These are phyloP conservation scores for Fremontodendron californicum DNA, from an alignment of 345 rosid species.

Conservation along the genomic window DNA sequence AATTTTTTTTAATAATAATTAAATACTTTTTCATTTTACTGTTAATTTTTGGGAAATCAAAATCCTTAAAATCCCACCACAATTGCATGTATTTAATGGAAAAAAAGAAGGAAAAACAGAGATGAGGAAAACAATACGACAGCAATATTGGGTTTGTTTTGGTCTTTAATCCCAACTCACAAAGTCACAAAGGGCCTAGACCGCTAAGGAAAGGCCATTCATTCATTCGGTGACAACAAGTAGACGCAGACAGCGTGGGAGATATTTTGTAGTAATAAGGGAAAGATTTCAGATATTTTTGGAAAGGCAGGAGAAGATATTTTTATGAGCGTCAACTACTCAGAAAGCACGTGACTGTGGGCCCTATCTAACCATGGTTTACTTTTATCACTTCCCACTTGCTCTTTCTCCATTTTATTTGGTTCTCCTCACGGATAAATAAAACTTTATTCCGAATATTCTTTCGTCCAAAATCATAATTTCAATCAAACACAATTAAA, in stretches of 20 bases:
- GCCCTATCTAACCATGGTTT: not conserved
- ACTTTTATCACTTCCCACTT: not conserved
- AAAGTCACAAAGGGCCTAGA: too few species aligned
- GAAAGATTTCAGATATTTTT: too few species aligned
- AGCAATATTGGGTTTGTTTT: not conserved
- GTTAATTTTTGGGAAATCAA: not conserved
- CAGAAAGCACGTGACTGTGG: constrained; percentile 5
- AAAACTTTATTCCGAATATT: too few species aligned
- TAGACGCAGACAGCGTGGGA: not conserved
- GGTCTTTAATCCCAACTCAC: not conserved
- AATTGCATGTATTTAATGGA: too few species aligned
- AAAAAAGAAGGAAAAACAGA: not conserved
- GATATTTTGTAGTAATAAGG: not conserved
- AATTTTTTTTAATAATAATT: too few species aligned
- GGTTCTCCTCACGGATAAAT: too few species aligned
- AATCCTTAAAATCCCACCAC: not conserved
- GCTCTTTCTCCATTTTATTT: too few species aligned
- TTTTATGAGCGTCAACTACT: not conserved
- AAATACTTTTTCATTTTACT: too few species aligned
- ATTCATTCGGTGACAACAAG: not conserved
- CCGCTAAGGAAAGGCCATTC: too few species aligned
- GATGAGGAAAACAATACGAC: not conserved
- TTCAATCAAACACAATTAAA: too few species aligned
- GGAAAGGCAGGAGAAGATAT: too few species aligned
- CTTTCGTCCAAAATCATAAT: too few species aligned